Percentiles rank a stretch among this genome's conserved stretches.
phyloP scores from a whole-genome alignment of 2,329 filamentous ascomycete genomes.

The Drechslera avenae region DNA sequence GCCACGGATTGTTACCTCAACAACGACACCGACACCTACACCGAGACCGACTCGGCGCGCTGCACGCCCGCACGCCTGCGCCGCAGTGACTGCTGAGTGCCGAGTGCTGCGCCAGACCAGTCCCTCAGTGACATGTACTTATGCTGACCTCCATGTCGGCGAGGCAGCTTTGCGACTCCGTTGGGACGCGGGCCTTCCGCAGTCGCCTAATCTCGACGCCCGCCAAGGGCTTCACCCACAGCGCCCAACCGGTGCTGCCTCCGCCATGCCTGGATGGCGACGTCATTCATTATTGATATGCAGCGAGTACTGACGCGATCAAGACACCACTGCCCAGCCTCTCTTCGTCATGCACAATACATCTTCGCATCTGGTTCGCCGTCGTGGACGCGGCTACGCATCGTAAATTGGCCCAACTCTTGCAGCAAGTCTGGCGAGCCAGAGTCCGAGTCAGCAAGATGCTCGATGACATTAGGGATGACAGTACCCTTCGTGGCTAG shows the following conservation, averaged over 20 bases:
- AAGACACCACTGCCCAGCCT: not conserved
- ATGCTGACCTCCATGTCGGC: conserved; percentile 9
- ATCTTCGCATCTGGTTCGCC: conserved; percentile 7
- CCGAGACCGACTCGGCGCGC: no score
- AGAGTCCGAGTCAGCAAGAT: conserved; percentile 9
- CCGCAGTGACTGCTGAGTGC: no score
- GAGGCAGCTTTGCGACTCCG: conserved; percentile 11
- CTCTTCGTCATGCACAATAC: not conserved
- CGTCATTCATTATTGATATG: conserved; percentile 9
- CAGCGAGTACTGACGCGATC: not conserved
- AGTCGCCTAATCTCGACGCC: conserved; percentile 12
- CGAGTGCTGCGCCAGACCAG: not conserved
- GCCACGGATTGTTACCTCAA: not conserved
- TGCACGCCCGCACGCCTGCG: conserved; percentile 7
- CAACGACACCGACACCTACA: no score
- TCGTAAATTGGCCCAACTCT: conserved; percentile 2
- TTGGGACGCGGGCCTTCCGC: conserved; percentile 18
- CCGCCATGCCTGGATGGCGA: conserved; percentile 18
- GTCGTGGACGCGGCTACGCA: not conserved
- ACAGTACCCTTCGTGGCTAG: conserved; percentile 22
- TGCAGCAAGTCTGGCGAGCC: conserved; percentile 31
- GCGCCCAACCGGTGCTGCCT: conserved; percentile 17
- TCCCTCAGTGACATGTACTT: not conserved
- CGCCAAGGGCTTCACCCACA: conserved; percentile 23
- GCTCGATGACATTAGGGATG: conserved; percentile 14